Base-by-base conservation (phyloP, 139 green algal genomes). In the Chlamydomonas schloesseri region DNA sequence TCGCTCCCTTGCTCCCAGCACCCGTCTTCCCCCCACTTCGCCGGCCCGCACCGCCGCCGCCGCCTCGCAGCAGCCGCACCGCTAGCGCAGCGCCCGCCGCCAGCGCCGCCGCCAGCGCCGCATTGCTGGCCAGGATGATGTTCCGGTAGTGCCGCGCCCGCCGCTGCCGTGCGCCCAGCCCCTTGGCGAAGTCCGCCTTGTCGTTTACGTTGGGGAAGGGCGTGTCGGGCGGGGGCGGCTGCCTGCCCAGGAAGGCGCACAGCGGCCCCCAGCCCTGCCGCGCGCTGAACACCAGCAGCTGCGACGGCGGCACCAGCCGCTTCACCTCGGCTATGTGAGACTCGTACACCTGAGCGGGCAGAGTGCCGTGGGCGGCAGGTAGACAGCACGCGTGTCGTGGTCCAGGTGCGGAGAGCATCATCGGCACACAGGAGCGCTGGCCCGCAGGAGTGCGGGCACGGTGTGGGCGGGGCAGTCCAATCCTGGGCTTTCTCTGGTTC, bases 231-330 rank as follows among this genome's bases (percentile, higher is more conserved):
- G 42, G 8, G 36, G 69, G 84, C 57, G 83, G 60, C 33, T 69
- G 84, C 33, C 50, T 37, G 4, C 67, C 75, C 34, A 89, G 75
- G 69, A 89, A 89, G 3, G 72, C 58, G 70, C 84, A 89, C 34
- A 89, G 75, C 13, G 84, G 84, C 26, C 13, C 67, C 84, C 84
- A 89, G 68, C 84, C 84, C 37, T 89, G 42, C 20, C 28, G 55
- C 17, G 68, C 68, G 5, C 71, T 36, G 36, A 82, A 89, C 53
- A 89, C 68, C 75, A 89, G 84, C 84, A 89, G 84, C 68, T 64
- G 64, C 4, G 64, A 75, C n/a, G 50, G 26, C 13, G 84, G 84
- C 37, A 85, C 75, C 21, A 37, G 13, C 47, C 46, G 47, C 42
- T 33, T 36, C 18, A 79, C 69, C 24, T 33, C 26, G 33, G 81